A percentile compares a stretch with the other conserved stretches of the same genome.
phyloP scores from a whole-genome alignment of 805 yeast genomes.

The Kodamaea kakaduensis region DNA sequence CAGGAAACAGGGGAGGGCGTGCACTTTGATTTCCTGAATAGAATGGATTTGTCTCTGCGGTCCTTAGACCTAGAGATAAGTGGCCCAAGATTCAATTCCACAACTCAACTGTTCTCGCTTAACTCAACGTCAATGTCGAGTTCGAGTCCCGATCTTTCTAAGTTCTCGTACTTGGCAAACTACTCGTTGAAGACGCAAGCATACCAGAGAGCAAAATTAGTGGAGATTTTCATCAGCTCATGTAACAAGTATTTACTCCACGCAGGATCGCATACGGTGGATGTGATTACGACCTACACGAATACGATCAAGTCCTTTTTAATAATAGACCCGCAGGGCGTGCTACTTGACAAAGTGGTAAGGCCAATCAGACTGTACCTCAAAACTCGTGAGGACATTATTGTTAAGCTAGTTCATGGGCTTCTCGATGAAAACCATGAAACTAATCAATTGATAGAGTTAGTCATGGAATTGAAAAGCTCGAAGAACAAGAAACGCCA shows the following conservation, averaged over 20 bases:
- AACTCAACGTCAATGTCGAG: slow-evolving; percentile 3
- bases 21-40: slow-evolving; percentile 1
- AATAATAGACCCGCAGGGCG: slow-evolving; percentile 83
- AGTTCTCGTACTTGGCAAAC: slow-evolving; percentile 15
- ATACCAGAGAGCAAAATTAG: slow-evolving; percentile 49
- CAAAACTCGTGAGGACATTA: slow-evolving; percentile 69
- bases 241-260: slow-evolving; percentile 55
- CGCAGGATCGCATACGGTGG: slow-evolving; percentile 77
- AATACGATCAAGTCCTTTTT: slow-evolving; percentile 68
- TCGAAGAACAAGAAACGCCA: slow-evolving; percentile 6
- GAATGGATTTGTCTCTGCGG: slow-evolving; percentile 1
- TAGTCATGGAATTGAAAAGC: slow-evolving; percentile 50
- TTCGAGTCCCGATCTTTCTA: slow-evolving; percentile 4
- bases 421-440: slow-evolving; percentile 46
- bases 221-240: slow-evolving; percentile 43
- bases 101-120: slow-evolving; percentile 7
- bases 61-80: no score
- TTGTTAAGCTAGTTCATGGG: slow-evolving; percentile 66
- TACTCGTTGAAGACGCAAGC: slow-evolving; percentile 23
- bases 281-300: slow-evolving; percentile 64
- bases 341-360: slow-evolving; percentile 70
- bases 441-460: slow-evolving; percentile 44
- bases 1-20: no score
- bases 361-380: slow-evolving; percentile 72
- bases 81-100: slow-evolving; percentile 4